phyloP scores from a whole-genome alignment of 2,329 filamentous ascomycete species.

The Aureobasidium sp. region DNA sequence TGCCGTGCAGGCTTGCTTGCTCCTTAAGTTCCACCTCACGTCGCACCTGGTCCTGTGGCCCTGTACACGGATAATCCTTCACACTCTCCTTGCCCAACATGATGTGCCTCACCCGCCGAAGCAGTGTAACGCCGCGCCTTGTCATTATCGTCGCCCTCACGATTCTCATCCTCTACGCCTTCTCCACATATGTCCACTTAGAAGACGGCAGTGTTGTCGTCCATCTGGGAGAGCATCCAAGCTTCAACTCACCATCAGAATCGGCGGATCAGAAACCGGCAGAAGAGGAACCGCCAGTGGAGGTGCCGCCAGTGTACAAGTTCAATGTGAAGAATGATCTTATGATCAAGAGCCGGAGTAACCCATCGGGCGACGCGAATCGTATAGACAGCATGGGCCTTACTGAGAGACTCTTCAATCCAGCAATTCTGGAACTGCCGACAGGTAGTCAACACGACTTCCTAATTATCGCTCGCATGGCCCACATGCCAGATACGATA shows the following conservation, averaged over 20 bases:
- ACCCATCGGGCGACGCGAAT: neutral
- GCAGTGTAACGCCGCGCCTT: neutral
- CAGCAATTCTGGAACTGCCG: neutral
- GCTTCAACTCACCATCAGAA: neutral
- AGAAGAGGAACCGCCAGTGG: neutral
- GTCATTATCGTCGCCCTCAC: neutral
- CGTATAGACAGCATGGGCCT: neutral
- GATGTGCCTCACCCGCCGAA: neutral
- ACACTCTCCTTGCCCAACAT: constrained; percentile 16
- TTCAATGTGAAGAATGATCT: neutral
- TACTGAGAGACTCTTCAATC: neutral
- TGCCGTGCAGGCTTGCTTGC: neutral
- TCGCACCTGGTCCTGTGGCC: neutral
- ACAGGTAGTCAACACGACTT: neutral
- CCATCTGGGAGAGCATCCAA: neutral
- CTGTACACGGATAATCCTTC: neutral
- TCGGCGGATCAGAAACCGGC: neutral
- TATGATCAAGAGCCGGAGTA: neutral
- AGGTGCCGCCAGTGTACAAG: neutral
- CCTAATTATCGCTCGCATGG: neutral
- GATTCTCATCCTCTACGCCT: neutral
- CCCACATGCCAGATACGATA: neutral
- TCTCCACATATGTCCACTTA: neutral
- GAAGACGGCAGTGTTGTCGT: neutral
- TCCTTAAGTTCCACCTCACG: neutral